phyloP scores from a whole-genome alignment of 2,329 filamentous ascomycete genomes.

The Scedosporium minutisporum region DNA sequence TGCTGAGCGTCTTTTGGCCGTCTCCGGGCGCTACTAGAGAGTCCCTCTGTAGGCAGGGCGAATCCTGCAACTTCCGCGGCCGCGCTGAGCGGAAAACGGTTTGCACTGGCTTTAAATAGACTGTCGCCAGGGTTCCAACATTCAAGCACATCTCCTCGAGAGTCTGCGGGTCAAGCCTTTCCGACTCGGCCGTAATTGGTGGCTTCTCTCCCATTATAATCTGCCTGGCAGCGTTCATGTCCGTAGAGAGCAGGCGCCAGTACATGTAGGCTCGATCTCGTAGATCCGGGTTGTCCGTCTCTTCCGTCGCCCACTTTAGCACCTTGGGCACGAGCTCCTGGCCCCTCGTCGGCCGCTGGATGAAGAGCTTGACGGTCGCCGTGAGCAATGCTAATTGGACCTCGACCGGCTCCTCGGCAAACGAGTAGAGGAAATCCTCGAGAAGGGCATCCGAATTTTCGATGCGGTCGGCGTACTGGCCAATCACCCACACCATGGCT shows the following conservation, averaged over 20 bases:
- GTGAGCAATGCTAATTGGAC: conserved; percentile 91
- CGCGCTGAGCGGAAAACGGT: conserved; percentile 90
- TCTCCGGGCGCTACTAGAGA: conserved; percentile 44
- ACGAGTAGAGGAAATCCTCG: conserved; percentile 90
- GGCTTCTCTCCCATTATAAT: conserved; percentile 98
- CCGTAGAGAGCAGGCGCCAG: conserved; percentile 89
- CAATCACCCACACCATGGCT: conserved; percentile 99
- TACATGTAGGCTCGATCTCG: conserved; percentile 98
- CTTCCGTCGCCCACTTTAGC: conserved; percentile 96
- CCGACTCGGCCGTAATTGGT: conserved; percentile 88
- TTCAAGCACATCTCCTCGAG: conserved; percentile 96
- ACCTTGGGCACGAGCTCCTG: conserved; percentile 90
- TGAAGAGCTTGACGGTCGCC: conserved; percentile 95
- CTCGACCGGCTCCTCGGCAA: conserved; percentile 88
- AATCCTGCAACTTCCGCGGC: conserved; percentile 68
- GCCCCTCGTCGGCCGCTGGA: conserved; percentile 89
- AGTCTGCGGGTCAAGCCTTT: conserved; percentile 82
- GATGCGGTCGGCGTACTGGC: conserved; percentile 93
- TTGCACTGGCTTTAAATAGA: conserved; percentile 96
- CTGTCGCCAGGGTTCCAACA: conserved; percentile 89
- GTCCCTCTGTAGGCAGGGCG: conserved; percentile 74
- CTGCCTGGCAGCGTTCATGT: conserved; percentile 74
- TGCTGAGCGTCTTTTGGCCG: conserved; percentile 49
- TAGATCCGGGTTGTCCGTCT: conserved; percentile 97
- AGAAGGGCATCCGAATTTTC: conserved; percentile 91